Percentiles rank a stretch among this genome's conserved stretches.
phyloP scores from a whole-genome alignment of 768 basidiomycete genomes.

The Calocera cornea region DNA sequence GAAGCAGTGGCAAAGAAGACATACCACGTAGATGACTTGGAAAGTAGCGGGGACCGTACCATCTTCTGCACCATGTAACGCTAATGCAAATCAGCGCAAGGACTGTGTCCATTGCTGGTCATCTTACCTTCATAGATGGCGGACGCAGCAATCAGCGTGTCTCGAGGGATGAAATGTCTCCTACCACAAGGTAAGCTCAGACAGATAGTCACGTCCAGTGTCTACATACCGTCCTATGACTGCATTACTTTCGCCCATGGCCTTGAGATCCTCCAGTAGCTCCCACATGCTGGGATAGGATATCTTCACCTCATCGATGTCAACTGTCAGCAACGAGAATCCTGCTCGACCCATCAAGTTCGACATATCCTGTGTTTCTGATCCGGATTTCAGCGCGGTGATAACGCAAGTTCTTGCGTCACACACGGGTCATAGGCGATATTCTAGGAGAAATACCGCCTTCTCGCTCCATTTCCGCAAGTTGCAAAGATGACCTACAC shows the following conservation, averaged over 20 bases:
- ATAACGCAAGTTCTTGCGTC: background rate
- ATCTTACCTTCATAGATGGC: conserved; percentile 78
- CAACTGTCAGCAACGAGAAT: conserved; percentile 86
- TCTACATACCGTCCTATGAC: conserved; percentile 58
- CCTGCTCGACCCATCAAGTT: conserved; percentile 86
- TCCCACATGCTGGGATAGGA: conserved; percentile 95
- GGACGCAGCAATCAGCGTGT: conserved; percentile 80
- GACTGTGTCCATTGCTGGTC: background rate
- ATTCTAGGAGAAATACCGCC: conserved; percentile 94
- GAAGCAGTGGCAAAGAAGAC: conserved; percentile 14
- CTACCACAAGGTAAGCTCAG: conserved; percentile 26
- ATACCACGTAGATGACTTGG: conserved; percentile 85
- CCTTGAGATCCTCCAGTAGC: conserved; percentile 77
- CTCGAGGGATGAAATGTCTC: conserved; percentile 55
- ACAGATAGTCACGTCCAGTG: background rate
- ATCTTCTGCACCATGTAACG: conserved; percentile 70
- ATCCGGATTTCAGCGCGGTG: background rate
- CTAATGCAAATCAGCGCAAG: conserved; percentile 29
- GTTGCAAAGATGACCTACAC: conserved; percentile 72
- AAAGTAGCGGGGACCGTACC: conserved; percentile 88
- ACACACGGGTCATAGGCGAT: conserved; percentile 90
- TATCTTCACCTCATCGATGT: conserved; percentile 83
- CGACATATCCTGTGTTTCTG: conserved; percentile 86
- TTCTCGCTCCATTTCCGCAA: conserved; percentile 85
- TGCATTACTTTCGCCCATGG: conserved; percentile 95